Evolutionary conservation across 2,329 filamentous ascomycete genomes (phyloP).

Genomic region (Colletotrichum kahawae): DNA sequence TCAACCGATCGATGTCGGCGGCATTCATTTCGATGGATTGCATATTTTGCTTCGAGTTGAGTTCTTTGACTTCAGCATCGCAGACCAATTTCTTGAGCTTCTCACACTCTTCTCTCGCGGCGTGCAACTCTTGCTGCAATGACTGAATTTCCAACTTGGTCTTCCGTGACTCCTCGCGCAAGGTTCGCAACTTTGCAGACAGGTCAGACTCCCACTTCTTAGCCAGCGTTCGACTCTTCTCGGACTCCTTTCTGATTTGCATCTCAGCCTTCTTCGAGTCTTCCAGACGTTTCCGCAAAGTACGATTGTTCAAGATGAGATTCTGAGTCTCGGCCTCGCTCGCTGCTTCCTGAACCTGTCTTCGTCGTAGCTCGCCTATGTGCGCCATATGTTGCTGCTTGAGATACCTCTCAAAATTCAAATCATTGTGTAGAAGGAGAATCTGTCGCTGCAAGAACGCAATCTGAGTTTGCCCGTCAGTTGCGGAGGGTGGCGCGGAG

Average conservation of each 20-base stretch:
- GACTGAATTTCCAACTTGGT: slow-evolving; percentile 63
- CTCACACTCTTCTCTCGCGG: slow-evolving; percentile 63
- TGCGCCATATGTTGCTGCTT: slow-evolving; percentile 84
- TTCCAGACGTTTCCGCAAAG: slow-evolving; percentile 73
- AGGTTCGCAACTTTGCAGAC: slow-evolving; percentile 65
- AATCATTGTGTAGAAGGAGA: slow-evolving; percentile 77
- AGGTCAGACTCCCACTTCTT: slow-evolving; percentile 82
- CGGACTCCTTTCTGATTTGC: slow-evolving; percentile 73
- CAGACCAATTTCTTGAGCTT: slow-evolving; percentile 71
- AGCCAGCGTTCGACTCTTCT: slow-evolving; percentile 72
- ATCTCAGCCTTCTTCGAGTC: slow-evolving; percentile 74
- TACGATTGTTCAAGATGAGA: slow-evolving; percentile 76
- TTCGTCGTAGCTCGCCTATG: slow-evolving; percentile 78
- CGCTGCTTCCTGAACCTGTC: slow-evolving; percentile 77
- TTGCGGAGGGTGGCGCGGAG: slow-evolving; percentile 10
- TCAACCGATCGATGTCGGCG: slow-evolving; percentile 64
- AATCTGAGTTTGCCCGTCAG: slow-evolving; percentile 43
- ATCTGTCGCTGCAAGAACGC: slow-evolving; percentile 73
- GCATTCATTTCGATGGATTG: slow-evolving; percentile 66
- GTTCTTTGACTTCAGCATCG: slow-evolving; percentile 71
- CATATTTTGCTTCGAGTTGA: slow-evolving; percentile 67
- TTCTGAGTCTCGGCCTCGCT: slow-evolving; percentile 85
- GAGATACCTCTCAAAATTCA: slow-evolving; percentile 83
- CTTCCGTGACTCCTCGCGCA: slow-evolving; percentile 74
- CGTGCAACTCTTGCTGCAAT: slow-evolving; percentile 63